A percentile compares a stretch with the other conserved stretches of the same genome.
phyloP scores from a whole-genome alignment of 192 early-diverging fungal species.

The Jimgerdemannia lactiflua region DNA sequence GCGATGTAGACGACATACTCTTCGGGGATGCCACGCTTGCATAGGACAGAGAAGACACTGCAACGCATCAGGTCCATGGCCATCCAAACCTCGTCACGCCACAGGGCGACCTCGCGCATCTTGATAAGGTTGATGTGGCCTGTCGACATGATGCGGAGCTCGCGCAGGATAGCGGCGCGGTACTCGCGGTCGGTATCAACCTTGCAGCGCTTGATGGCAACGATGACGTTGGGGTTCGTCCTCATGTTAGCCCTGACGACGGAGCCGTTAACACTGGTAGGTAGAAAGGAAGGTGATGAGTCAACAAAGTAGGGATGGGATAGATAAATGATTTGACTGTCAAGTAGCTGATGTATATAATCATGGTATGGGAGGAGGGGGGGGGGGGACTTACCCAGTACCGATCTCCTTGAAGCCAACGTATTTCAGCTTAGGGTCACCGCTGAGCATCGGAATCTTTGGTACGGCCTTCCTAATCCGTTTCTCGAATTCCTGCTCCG shows the following conservation, averaged over 20 bases:
- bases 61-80: conserved; percentile 38
- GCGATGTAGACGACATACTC: conserved; percentile 33
- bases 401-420: conserved; percentile 28
- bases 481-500: conserved; percentile 32
- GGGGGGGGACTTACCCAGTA: conserved; percentile 11
- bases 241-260: conserved; percentile 32
- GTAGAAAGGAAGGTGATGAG: neutral
- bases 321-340: neutral
- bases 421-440: conserved; percentile 26
- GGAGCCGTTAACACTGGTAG: conserved; percentile 27
- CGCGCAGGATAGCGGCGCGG: conserved; percentile 31
- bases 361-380: neutral
- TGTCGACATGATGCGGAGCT: conserved; percentile 34
- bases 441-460: conserved; percentile 9
- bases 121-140: conserved; percentile 30
- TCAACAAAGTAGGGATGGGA: neutral
- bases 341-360: conserved; percentile 1
- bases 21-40: conserved; percentile 39
- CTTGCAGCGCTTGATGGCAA: conserved; percentile 36
- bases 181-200: conserved; percentile 35
- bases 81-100: conserved; percentile 39
- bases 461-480: conserved; percentile 25
- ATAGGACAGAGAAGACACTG: conserved; percentile 37
- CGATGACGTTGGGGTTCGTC: conserved; percentile 19
- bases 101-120: conserved; percentile 30